A percentile compares a stretch with the other conserved stretches of the same genome.
Evolutionary conservation across 495 filamentous ascomycete genomes (phyloP).

Genomic region (Terfezia claveryi): DNA sequence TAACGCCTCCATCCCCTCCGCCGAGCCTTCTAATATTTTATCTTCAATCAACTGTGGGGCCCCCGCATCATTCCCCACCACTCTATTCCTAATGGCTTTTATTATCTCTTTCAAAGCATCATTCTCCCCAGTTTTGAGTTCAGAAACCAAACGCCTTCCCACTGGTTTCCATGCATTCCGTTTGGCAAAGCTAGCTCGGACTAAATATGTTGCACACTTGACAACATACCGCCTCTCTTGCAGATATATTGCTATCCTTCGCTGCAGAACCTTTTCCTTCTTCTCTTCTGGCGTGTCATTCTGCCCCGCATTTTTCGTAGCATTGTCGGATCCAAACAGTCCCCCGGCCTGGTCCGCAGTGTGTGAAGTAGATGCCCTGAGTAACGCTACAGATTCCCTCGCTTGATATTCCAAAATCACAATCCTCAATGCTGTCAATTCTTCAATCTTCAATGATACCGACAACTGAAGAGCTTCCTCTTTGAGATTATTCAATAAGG

Average conservation of each 20-base stretch:
- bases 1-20: conserved; percentile 7
- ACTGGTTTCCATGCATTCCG: conserved; percentile 14
- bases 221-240: conserved; percentile 17
- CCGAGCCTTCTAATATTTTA: conserved; percentile 1
- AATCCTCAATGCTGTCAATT: conserved; percentile 61
- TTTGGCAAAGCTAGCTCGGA: conserved; percentile 12
- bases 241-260: conserved; percentile 16
- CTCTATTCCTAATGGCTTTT: not conserved
- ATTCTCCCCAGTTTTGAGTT: conserved; percentile 8
- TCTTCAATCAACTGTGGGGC: conserved; percentile 8
- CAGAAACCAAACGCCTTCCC: conserved; percentile 9
- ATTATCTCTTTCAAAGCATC: not conserved
- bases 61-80: conserved; percentile 5
- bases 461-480: conserved; percentile 71
- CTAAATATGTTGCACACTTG: conserved; percentile 12
- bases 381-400: conserved; percentile 17
- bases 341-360: not conserved
- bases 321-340: not conserved
- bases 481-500: conserved; percentile 50
- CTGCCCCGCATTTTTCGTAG: not conserved
- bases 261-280: conserved; percentile 4
- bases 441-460: conserved; percentile 49
- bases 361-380: not conserved
- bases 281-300: conserved; percentile 6
- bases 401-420: conserved; percentile 66